phyloP scores from a whole-genome alignment of 176 grass and related monocot species.

The Canna indica region DNA sequence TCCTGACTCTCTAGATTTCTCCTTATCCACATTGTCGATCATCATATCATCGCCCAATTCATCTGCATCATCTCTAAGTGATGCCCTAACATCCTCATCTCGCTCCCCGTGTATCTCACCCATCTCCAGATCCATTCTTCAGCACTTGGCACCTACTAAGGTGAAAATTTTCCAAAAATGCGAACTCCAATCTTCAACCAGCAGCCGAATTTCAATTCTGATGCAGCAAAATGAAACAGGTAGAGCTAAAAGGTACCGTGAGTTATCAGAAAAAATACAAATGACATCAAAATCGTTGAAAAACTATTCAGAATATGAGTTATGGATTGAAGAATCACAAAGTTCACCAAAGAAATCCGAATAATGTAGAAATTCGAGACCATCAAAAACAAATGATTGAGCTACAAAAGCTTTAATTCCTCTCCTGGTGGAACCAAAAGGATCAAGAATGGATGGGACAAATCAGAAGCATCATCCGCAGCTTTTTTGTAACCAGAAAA shows the following conservation, averaged over 20 bases:
- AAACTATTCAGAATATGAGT: too few relatives aligned
- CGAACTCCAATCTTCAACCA: not conserved
- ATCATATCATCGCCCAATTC: conserved; percentile 4
- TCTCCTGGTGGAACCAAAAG: too few relatives aligned
- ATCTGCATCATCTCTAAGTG: not conserved
- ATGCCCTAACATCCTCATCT: conserved; percentile 1
- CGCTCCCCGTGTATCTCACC: conserved; percentile 13
- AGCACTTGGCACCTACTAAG: not conserved
- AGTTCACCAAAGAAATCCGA: too few relatives aligned
- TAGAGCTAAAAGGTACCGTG: not conserved
- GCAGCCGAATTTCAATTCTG: not conserved
- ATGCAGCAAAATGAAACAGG: conserved; percentile 7
- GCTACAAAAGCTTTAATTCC: too few relatives aligned
- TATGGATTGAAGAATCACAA: too few relatives aligned
- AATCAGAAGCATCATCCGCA: too few relatives aligned
- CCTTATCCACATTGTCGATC: not conserved
- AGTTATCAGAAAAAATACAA: not conserved
- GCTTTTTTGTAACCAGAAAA: too few relatives aligned
- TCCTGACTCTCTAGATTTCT: conserved; percentile 13
- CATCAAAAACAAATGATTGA: too few relatives aligned
- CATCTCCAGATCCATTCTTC: conserved; percentile 8
- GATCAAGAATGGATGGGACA: too few relatives aligned
- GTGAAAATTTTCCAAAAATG: not conserved
- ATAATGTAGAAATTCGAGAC: too few relatives aligned
- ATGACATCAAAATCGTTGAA: too few relatives aligned